phyloP scores from a whole-genome alignment of 2,329 filamentous ascomycete species.

The Fusarium coicis region DNA sequence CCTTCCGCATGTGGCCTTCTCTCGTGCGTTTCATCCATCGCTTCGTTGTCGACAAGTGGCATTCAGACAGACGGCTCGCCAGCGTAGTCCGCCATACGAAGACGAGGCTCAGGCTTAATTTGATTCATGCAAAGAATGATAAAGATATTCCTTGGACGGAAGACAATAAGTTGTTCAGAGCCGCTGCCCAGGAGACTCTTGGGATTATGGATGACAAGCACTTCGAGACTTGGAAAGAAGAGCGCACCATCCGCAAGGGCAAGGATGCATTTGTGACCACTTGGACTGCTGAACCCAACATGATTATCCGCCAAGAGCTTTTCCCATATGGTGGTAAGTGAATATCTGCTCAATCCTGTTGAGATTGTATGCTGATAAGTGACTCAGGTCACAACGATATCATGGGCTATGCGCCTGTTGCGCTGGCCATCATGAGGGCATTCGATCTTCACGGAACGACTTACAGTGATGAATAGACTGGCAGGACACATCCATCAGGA shows the following conservation, averaged over 20 bases:
- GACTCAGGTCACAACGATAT: conserved; percentile 74
- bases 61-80: conserved; percentile 73
- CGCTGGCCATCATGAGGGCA: conserved; percentile 71
- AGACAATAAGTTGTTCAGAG: conserved; percentile 71
- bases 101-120: conserved; percentile 69
- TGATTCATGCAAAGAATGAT: conserved; percentile 86
- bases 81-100: conserved; percentile 64
- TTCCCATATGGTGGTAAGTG: conserved; percentile 65
- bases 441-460: conserved; percentile 61
- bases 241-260: conserved; percentile 55
- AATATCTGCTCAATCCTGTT: background rate
- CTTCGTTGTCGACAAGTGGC: conserved; percentile 84
- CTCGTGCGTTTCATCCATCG: conserved; percentile 69
- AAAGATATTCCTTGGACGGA: conserved; percentile 82
- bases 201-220: conserved; percentile 50
- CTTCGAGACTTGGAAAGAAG: conserved; percentile 58
- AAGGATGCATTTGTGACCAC: conserved; percentile 61
- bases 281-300: conserved; percentile 57
- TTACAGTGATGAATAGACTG: conserved; percentile 33
- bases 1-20: conserved; percentile 73
- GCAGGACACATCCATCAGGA: no score
- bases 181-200: conserved; percentile 64
- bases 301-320: conserved; percentile 64
- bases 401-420: conserved; percentile 71
- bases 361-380: background rate